These are phyloP conservation scores for Hsuehochloa calcarea DNA, from an alignment of 176 grass and related monocot genomes.

Conservation along the genomic window DNA sequence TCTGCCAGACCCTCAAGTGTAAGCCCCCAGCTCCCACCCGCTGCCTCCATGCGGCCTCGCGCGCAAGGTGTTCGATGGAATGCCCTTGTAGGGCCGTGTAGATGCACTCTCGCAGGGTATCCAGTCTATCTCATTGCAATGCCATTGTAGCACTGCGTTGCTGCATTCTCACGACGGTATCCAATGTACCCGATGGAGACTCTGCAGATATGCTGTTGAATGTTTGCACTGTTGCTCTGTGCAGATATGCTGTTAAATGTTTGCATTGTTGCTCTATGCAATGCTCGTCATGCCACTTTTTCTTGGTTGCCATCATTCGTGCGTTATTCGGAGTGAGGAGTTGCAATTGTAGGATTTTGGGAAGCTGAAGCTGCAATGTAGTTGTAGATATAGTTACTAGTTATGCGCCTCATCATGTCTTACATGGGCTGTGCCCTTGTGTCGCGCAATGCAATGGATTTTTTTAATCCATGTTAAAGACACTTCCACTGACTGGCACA, in stretches of 20 bases:
- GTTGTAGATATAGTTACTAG: neutral
- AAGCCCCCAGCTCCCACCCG: neutral
- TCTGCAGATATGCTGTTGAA: neutral
- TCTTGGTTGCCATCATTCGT: neutral
- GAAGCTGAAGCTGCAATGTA: neutral
- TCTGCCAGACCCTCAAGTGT: constrained; percentile 97
- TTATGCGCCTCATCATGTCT: neutral
- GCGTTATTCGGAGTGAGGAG: neutral
- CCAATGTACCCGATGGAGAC: neutral
- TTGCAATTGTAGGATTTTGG: neutral
- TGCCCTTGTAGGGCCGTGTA: neutral
- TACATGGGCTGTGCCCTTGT: neutral
- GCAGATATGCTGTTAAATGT: neutral
- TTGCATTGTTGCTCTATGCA: neutral
- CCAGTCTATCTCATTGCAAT: neutral
- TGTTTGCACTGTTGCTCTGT: neutral
- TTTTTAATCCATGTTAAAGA: neutral
- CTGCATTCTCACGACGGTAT: neutral
- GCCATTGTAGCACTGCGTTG: neutral
- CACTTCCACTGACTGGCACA: neutral
- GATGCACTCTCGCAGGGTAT: neutral
- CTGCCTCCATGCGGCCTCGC: neutral
- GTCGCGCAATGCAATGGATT: neutral
- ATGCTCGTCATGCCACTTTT: neutral
- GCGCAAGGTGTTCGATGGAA: constrained; percentile 44